Evolutionary conservation across 2,329 filamentous ascomycete genomes (phyloP).

Genomic region (Colletotrichum shisoi): DNA sequence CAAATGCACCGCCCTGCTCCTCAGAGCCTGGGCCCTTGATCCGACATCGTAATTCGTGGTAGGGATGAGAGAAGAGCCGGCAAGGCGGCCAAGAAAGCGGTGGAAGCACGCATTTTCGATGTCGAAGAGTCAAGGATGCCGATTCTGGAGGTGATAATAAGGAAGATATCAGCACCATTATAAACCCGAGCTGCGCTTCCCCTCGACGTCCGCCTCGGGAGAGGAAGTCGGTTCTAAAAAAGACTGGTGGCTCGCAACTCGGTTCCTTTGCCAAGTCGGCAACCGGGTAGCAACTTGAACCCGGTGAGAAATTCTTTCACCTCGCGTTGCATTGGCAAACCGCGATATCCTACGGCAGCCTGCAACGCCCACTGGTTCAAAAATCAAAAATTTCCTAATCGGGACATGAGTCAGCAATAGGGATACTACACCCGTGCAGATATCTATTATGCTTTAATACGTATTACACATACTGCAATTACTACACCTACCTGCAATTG

Average conservation of each 20-base stretch:
- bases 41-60: background rate
- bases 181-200: background rate
- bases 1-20: background rate
- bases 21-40: background rate
- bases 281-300: background rate
- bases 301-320: background rate
- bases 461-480: too few species aligned
- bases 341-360: too few species aligned
- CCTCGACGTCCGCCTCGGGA: background rate
- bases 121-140: constrained; percentile 3
- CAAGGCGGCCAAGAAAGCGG: background rate
- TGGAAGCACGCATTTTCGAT: background rate
- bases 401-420: too few species aligned
- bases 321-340: background rate
- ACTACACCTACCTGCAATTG: too few species aligned
- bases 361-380: too few species aligned
- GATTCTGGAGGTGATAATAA: background rate
- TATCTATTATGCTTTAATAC: too few species aligned
- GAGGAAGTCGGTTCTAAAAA: background rate
- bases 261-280: constrained; percentile 3
- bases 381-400: too few species aligned
- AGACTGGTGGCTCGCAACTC: background rate
- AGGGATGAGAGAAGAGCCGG: constrained; percentile 2
- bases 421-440: too few species aligned
- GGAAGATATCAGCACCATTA: background rate